Evolutionary conservation across 2,329 filamentous ascomycete genomes (phyloP).

Genomic region (Penicillium verrucosum): DNA sequence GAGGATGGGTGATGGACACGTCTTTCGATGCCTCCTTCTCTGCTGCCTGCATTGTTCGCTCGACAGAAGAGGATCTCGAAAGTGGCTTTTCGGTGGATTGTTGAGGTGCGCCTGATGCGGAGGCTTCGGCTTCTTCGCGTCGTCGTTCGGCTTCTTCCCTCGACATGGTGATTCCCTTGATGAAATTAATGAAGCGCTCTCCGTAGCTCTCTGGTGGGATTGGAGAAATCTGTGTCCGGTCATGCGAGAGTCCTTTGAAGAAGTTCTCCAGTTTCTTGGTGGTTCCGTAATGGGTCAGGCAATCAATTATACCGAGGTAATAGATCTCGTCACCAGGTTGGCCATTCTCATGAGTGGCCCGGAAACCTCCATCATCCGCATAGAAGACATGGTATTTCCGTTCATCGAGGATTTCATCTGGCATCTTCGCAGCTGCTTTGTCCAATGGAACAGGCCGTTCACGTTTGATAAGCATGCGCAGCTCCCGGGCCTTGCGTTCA

Average conservation of each 20-base stretch:
- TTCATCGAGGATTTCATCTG: constrained; percentile 77
- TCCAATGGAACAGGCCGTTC: constrained; percentile 94
- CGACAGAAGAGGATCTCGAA: constrained; percentile 44
- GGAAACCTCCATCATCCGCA: constrained; percentile 87
- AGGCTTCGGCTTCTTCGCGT: constrained; percentile 30
- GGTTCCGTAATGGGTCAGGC: constrained; percentile 90
- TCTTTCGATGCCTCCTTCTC: constrained; percentile 63
- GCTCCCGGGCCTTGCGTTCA: constrained; percentile 81
- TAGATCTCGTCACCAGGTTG: constrained; percentile 86
- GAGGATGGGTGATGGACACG: constrained; percentile 59
- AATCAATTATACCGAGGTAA: constrained; percentile 97
- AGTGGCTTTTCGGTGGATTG: constrained; percentile 29
- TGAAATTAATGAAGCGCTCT: constrained; percentile 89
- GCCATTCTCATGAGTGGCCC: constrained; percentile 88
- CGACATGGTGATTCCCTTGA: constrained; percentile 85
- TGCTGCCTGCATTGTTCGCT: constrained; percentile 56
- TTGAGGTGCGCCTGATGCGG: constrained; percentile 13
- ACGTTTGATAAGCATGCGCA: constrained; percentile 86
- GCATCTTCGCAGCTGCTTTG: constrained; percentile 78
- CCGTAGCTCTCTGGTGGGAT: constrained; percentile 88
- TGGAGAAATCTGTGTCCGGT: constrained; percentile 85
- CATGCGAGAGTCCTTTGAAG: constrained; percentile 86
- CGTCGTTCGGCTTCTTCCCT: constrained; percentile 70
- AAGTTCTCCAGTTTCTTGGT: constrained; percentile 95
- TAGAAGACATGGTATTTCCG: constrained; percentile 82